Evolutionary conservation across 345 rosid species (phyloP).

Genomic region (Nephelium lappaceum): DNA sequence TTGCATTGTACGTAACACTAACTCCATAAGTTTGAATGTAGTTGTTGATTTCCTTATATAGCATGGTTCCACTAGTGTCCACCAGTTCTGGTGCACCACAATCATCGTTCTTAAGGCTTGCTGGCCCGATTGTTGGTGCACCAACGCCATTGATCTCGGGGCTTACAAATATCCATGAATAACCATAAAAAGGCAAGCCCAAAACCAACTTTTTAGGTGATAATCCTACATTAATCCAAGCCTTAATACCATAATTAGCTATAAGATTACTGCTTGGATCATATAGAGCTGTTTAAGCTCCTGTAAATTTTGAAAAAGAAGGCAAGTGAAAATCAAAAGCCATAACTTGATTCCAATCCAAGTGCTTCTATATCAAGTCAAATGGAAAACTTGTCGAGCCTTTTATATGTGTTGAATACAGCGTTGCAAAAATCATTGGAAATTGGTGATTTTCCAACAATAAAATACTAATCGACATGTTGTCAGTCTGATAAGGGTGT

Average conservation of each 20-base stretch:
- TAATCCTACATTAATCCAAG: background rate
- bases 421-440: too few species aligned
- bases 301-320: too few species aligned
- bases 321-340: background rate
- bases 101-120: too few species aligned
- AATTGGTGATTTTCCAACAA: too few species aligned
- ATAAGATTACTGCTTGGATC: background rate
- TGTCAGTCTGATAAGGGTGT: too few species aligned
- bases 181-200: constrained; percentile 39
- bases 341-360: background rate
- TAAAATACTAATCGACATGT: too few species aligned
- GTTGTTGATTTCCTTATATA: constrained; percentile 26
- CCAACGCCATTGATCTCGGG: constrained; percentile 9
- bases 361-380: background rate
- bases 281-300: too few species aligned
- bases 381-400: background rate
- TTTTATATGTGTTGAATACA: too few species aligned
- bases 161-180: constrained; percentile 33
- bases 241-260: constrained; percentile 23
- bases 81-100: background rate
- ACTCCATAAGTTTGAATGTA: constrained; percentile 32
- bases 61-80: constrained; percentile 19
- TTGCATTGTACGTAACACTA: constrained; percentile 31
- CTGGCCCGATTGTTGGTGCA: constrained; percentile 24
- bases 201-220: constrained; percentile 22